These are phyloP conservation scores for Clathrospora elynae DNA, from an alignment of 2,329 filamentous ascomycete species.

Conservation along the genomic window DNA sequence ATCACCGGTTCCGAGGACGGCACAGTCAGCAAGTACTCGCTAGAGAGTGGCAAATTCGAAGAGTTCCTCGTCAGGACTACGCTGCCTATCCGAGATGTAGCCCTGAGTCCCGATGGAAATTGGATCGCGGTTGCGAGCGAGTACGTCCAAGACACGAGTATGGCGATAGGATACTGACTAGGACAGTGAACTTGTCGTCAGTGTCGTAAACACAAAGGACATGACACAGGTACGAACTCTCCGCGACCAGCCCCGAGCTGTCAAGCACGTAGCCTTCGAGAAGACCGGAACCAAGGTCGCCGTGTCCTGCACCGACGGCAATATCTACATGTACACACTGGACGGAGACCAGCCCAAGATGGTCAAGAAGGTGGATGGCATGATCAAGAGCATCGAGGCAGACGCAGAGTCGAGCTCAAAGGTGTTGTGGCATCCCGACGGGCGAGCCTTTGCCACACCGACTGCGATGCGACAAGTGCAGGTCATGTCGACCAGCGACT, in stretches of 20 bases:
- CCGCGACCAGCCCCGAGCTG: slow-evolving; percentile 80
- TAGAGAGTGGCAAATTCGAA: slow-evolving; percentile 74
- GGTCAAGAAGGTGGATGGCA: slow-evolving; percentile 80
- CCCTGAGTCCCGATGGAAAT: slow-evolving; percentile 76
- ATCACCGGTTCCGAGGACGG: slow-evolving; percentile 92
- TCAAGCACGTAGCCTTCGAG: slow-evolving; percentile 91
- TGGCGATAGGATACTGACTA: slow-evolving; percentile 24
- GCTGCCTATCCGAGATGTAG: slow-evolving; percentile 84
- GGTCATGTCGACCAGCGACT: slow-evolving; percentile 85
- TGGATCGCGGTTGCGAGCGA: slow-evolving; percentile 98
- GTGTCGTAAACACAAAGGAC: slow-evolving; percentile 82
- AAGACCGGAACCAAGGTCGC: slow-evolving; percentile 75
- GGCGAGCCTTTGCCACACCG: slow-evolving; percentile 83
- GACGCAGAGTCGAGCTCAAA: slow-evolving; percentile 76
- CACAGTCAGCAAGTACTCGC: slow-evolving; percentile 91
- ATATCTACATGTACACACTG: slow-evolving; percentile 88
- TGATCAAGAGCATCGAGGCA: slow-evolving; percentile 78
- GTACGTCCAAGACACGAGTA: slow-evolving; percentile 50
- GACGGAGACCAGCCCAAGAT: slow-evolving; percentile 78
- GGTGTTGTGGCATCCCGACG: slow-evolving; percentile 91
- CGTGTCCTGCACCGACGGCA: slow-evolving; percentile 85
- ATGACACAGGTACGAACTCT: slow-evolving; percentile 77
- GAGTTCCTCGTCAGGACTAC: slow-evolving; percentile 81
- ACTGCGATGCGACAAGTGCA: slow-evolving; percentile 80
- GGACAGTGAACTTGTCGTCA: slow-evolving; percentile 78